Conservation (phyloP, 164 flowering plant species). For the Berberis vulgaris region DNA sequence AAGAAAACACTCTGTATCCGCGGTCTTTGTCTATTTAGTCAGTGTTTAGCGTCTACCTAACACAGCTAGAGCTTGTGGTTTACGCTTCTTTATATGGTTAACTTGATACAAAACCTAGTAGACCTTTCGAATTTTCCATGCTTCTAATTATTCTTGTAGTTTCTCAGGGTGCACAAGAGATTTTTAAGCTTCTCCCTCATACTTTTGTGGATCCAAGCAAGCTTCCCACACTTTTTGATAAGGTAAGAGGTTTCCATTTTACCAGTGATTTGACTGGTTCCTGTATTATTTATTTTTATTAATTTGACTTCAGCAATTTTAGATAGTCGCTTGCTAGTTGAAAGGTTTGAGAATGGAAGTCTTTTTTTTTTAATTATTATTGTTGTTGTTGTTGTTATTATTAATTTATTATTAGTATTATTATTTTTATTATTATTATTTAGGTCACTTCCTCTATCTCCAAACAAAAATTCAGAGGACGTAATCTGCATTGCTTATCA, state of each 20-base stretch:
- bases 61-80: neutral
- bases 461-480: too few relatives aligned
- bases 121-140: neutral
- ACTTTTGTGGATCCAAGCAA: conserved; percentile 69
- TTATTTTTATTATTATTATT: too few relatives aligned
- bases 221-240: conserved; percentile 64
- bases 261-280: neutral
- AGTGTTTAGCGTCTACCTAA: neutral
- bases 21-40: neutral
- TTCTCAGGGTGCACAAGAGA: conserved; percentile 91
- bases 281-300: too few relatives aligned
- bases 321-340: too few relatives aligned
- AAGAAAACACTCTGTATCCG: neutral
- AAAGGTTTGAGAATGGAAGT: too few relatives aligned
- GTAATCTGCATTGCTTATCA: too few relatives aligned
- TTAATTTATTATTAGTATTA: too few relatives aligned
- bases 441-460: too few relatives aligned
- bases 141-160: conserved; percentile 36
- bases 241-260: conserved; percentile 22
- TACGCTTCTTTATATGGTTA: neutral
- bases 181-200: conserved; percentile 97
- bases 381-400: too few relatives aligned
- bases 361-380: too few relatives aligned
- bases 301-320: too few relatives aligned
- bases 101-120: neutral